phyloP scores from a whole-genome alignment of 108 stramenopile species.

The Cyclostephanos invisitatus region DNA sequence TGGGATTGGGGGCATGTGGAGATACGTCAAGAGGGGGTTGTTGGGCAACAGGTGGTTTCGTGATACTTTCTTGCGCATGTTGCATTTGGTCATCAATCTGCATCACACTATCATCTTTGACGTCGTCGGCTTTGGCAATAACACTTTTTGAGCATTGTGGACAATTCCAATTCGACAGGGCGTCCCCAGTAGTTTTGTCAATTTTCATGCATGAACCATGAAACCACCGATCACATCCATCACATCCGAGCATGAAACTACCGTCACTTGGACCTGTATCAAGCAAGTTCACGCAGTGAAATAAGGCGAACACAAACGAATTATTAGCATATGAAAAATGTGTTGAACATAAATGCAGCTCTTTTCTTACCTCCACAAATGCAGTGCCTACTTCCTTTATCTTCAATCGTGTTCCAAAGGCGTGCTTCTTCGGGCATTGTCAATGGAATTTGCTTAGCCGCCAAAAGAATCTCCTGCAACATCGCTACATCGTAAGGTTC shows the following conservation, averaged over 20 bases:
- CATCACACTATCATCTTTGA: conserved; percentile 7
- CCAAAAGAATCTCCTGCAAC: conserved; percentile 50
- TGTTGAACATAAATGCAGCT: background rate
- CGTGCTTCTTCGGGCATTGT: conserved; percentile 52
- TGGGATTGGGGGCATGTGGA: conserved; percentile 64
- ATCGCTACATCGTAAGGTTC: conserved; percentile 46
- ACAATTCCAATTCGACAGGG: conserved; percentile 62
- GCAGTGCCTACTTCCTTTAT: conserved; percentile 65
- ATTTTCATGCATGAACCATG: conserved; percentile 83
- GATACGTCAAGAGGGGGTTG: conserved; percentile 33
- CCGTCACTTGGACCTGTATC: conserved; percentile 76
- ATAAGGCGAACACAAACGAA: background rate
- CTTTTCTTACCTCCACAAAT: conserved; percentile 57
- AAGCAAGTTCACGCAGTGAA: background rate
- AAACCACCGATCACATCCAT: conserved; percentile 84
- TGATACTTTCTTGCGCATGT: conserved; percentile 7
- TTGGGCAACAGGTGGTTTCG: conserved; percentile 4
- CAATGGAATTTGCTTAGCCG: conserved; percentile 53
- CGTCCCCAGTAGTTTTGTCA: conserved; percentile 41
- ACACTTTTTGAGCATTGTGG: conserved; percentile 46
- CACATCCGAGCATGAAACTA: conserved; percentile 85
- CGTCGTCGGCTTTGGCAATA: conserved; percentile 1
- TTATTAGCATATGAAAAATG: background rate
- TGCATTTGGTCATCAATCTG: conserved; percentile 11
- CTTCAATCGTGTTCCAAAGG: conserved; percentile 61